These are phyloP conservation scores for Boletus coccyginus DNA, from an alignment of 768 basidiomycete species.

Conservation along the genomic window DNA sequence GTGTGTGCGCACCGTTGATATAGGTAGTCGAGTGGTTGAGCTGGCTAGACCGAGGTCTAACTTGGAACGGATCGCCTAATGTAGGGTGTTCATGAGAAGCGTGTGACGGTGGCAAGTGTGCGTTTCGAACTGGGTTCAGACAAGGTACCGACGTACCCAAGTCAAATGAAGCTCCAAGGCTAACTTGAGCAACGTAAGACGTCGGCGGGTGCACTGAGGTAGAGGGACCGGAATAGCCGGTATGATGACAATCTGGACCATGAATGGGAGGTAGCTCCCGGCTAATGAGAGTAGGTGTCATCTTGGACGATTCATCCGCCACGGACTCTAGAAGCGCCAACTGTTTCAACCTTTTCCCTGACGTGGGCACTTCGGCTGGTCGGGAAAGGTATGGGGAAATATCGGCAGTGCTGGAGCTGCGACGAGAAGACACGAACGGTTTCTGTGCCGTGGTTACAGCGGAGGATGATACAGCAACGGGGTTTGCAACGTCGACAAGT, in stretches of 20 bases:
- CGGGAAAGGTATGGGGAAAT: slow-evolving; percentile 68
- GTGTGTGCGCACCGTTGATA: slow-evolving; percentile 8
- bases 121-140: slow-evolving; percentile 6
- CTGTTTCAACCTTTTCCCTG: slow-evolving; percentile 65
- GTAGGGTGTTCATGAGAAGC: slow-evolving; percentile 5
- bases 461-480: slow-evolving; percentile 10
- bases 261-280: slow-evolving; percentile 22
- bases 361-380: slow-evolving; percentile 50
- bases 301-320: slow-evolving; percentile 68
- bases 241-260: neutral
- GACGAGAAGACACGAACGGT: slow-evolving; percentile 26
- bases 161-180: slow-evolving; percentile 36
- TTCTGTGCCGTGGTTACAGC: slow-evolving; percentile 20
- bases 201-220: slow-evolving; percentile 31
- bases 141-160: slow-evolving; percentile 17
- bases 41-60: slow-evolving; percentile 49
- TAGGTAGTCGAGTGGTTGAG: slow-evolving; percentile 33
- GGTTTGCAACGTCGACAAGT: neutral
- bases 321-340: slow-evolving; percentile 69
- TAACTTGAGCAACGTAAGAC: slow-evolving; percentile 12
- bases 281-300: slow-evolving; percentile 42
- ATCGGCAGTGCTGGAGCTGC: slow-evolving; percentile 53
- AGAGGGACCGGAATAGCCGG: slow-evolving; percentile 16
- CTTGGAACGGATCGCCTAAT: slow-evolving; percentile 38
- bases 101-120: neutral